These are phyloP conservation scores for Trichophyton verrucosum DNA, from an alignment of 2,329 filamentous ascomycete genomes.

Conservation along the genomic window DNA sequence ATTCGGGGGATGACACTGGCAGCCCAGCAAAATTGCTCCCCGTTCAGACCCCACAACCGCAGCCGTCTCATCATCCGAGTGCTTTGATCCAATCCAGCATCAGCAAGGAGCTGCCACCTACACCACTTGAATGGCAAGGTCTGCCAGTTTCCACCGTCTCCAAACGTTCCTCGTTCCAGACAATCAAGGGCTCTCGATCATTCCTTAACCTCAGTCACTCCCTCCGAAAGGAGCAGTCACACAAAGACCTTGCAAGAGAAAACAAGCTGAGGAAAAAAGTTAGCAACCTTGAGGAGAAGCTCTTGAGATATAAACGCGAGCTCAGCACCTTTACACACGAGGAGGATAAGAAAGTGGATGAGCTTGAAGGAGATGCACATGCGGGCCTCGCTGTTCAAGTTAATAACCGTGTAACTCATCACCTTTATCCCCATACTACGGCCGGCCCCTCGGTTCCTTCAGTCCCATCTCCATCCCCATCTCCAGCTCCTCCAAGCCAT, in stretches of 20 bases:
- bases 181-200: not conserved
- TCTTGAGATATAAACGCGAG: slow-evolving; percentile 44
- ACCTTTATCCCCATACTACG: too few species aligned
- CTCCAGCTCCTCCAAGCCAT: not conserved
- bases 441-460: slow-evolving; percentile 10
- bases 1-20: not conserved
- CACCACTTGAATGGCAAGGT: not conserved
- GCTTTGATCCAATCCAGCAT: not conserved
- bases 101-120: slow-evolving; percentile 1
- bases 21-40: slow-evolving; percentile 6
- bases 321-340: slow-evolving; percentile 21
- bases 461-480: slow-evolving; percentile 12
- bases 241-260: slow-evolving; percentile 46
- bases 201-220: not conserved
- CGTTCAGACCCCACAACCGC: not conserved
- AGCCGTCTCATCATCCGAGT: not conserved
- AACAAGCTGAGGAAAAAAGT: slow-evolving; percentile 47
- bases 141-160: not conserved
- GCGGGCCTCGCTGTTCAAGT: slow-evolving; percentile 3
- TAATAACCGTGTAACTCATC: too few species aligned
- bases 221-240: slow-evolving; percentile 39
- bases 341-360: slow-evolving; percentile 14
- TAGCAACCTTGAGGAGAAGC: slow-evolving; percentile 48
- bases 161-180: slow-evolving; percentile 1
- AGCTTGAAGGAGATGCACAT: slow-evolving; percentile 17